A percentile compares a stretch with the other conserved stretches of the same genome.
Evolutionary conservation across 2,329 filamentous ascomycete species (phyloP).

Genomic region (Penicillium sp.): DNA sequence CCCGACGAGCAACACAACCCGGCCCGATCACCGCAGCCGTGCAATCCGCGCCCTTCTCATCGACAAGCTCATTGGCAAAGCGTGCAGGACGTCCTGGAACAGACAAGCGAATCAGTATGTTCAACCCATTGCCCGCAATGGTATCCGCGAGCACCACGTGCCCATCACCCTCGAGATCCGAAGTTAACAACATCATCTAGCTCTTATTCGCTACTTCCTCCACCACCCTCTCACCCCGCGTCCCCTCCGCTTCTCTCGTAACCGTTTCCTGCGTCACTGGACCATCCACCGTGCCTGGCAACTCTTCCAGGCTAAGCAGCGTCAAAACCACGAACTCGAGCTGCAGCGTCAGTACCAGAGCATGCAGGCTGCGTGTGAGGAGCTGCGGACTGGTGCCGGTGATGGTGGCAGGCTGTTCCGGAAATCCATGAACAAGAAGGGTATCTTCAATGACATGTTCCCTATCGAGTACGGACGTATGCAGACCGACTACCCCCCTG

Average conservation of each 20-base stretch:
- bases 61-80: slow-evolving; percentile 39
- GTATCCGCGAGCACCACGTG: not conserved
- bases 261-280: slow-evolving; percentile 90
- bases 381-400: slow-evolving; percentile 59
- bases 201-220: slow-evolving; percentile 69
- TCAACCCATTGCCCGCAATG: not conserved
- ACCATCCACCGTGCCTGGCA: slow-evolving; percentile 97
- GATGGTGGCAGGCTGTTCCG: slow-evolving; percentile 69
- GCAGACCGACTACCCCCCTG: slow-evolving; percentile 77
- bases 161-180: not conserved
- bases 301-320: slow-evolving; percentile 71
- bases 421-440: slow-evolving; percentile 87
- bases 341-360: slow-evolving; percentile 76
- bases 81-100: slow-evolving; percentile 34
- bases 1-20: slow-evolving; percentile 15
- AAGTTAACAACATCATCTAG: slow-evolving; percentile 32
- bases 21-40: slow-evolving; percentile 25
- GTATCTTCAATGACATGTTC: slow-evolving; percentile 70
- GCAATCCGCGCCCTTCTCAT: slow-evolving; percentile 38
- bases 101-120: slow-evolving; percentile 49
- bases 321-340: slow-evolving; percentile 64
- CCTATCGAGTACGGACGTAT: slow-evolving; percentile 81
- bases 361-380: slow-evolving; percentile 85
- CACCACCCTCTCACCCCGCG: slow-evolving; percentile 67
- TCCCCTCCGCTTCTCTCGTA: slow-evolving; percentile 85